These are phyloP conservation scores for Grosmannia huntii DNA, from an alignment of 2,329 filamentous ascomycete genomes.

Conservation along the genomic window DNA sequence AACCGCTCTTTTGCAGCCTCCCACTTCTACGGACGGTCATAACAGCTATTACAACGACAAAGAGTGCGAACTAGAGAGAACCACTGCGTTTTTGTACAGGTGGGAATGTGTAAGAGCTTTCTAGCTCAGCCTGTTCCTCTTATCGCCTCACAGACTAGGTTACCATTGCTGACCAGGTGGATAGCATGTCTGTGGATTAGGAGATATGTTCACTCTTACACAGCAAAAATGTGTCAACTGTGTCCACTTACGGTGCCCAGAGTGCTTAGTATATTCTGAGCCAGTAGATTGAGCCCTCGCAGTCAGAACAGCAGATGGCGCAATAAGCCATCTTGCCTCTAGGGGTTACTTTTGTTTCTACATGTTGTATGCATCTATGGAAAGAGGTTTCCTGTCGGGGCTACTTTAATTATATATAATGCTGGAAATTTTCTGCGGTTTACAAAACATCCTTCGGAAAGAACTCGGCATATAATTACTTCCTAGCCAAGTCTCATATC, in stretches of 20 bases:
- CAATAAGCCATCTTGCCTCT: neutral
- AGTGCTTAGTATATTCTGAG: slow-evolving; percentile 5
- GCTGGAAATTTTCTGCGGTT: neutral
- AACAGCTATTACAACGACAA: neutral
- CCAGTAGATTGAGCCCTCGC: neutral
- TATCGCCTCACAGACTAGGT: neutral
- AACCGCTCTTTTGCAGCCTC: neutral
- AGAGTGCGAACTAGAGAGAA: neutral
- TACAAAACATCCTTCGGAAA: too few species aligned
- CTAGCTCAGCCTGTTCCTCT: neutral
- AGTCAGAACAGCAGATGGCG: neutral
- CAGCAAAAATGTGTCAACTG: slow-evolving; percentile 10
- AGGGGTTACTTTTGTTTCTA: too few species aligned
- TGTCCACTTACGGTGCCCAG: slow-evolving; percentile 10
- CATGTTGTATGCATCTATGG: too few species aligned
- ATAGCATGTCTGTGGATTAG: slow-evolving; percentile 10
- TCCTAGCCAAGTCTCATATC: too few species aligned
- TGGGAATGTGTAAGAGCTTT: slow-evolving; percentile 7
- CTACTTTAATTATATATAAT: neutral
- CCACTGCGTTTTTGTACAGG: neutral
- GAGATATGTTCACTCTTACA: slow-evolving; percentile 8
- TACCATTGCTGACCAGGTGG: neutral
- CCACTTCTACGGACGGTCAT: neutral
- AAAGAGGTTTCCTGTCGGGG: too few species aligned
- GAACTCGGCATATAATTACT: too few species aligned